Conservation (phyloP, 106 monocot species). For the Apostasia shenzhenica region DNA sequence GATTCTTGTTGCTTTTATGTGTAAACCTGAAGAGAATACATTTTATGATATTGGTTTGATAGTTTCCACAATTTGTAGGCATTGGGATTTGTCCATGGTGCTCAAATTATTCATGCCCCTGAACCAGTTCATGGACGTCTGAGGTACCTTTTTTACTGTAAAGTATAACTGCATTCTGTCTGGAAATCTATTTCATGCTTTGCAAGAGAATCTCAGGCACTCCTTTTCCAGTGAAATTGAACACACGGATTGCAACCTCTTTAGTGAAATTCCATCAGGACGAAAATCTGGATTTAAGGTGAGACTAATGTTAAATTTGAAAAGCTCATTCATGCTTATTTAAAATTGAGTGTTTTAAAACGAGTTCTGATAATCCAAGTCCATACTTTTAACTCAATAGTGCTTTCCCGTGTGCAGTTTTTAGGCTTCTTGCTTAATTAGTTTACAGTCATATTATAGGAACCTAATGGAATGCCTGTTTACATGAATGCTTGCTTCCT, state of each 20-base stretch:
- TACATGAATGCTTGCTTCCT: too few species aligned
- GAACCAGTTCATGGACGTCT: conserved; percentile 94
- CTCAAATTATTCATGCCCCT: conserved; percentile 78
- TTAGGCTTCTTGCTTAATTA: too few species aligned
- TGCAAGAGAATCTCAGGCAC: background rate
- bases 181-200: background rate
- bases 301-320: background rate
- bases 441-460: too few species aligned
- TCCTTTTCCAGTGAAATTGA: conserved; percentile 73
- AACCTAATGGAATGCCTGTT: too few species aligned
- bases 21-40: too few species aligned
- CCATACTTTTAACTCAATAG: too few species aligned
- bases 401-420: too few species aligned
- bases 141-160: conserved; percentile 35
- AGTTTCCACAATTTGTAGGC: conserved; percentile 34
- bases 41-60: too few species aligned
- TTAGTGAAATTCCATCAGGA: conserved; percentile 83
- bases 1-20: too few species aligned
- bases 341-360: too few species aligned
- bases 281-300: conserved; percentile 90
- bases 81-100: conserved; percentile 84
- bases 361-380: too few species aligned
- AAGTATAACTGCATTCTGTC: background rate
- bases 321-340: too few species aligned
- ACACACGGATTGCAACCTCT: conserved; percentile 61